A percentile compares a stretch with the other conserved stretches of the same genome.
Conservation (phyloP, 306 rosid species). For the Calophaca sinica region DNA sequence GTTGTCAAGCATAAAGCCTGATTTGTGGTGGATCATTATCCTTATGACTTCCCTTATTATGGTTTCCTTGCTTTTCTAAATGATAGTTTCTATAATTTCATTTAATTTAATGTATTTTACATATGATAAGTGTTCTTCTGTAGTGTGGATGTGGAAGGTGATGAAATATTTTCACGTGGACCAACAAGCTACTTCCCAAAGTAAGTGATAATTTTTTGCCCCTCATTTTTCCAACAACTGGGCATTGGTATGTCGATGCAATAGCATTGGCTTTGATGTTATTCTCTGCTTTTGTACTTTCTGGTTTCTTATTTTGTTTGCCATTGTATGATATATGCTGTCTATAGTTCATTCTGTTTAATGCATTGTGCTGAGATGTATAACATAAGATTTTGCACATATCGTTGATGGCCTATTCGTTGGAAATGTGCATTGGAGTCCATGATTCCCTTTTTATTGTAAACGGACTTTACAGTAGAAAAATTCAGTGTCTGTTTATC, state of each 20-base stretch:
- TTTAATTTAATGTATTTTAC: not conserved
- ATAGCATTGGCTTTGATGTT: constrained; percentile 11
- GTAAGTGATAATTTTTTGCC: constrained; percentile 55
- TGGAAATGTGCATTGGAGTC: constrained; percentile 11
- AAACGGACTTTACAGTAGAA: not conserved
- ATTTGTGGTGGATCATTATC: constrained; percentile 17
- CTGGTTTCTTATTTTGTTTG: constrained; percentile 7
- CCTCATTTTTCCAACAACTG: constrained; percentile 31
- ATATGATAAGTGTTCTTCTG: constrained; percentile 14
- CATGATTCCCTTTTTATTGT: not conserved
- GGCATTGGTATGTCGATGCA: constrained; percentile 13
- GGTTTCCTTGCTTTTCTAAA: not conserved
- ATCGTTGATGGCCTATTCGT: not conserved
- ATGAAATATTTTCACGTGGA: constrained; percentile 48
- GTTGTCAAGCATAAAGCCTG: not conserved
- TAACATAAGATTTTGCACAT: constrained; percentile 17
- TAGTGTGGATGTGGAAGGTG: constrained; percentile 53
- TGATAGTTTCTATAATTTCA: not conserved
- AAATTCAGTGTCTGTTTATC: not conserved
- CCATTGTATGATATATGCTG: constrained; percentile 10
- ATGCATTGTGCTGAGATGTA: not conserved
- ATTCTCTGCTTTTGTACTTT: not conserved
- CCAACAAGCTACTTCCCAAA: constrained; percentile 60
- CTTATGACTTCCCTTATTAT: not conserved
- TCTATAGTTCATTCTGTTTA: not conserved